phyloP scores from a whole-genome alignment of 1,284 basidiomycete species.

The Tetrapyrgos nigripes region DNA sequence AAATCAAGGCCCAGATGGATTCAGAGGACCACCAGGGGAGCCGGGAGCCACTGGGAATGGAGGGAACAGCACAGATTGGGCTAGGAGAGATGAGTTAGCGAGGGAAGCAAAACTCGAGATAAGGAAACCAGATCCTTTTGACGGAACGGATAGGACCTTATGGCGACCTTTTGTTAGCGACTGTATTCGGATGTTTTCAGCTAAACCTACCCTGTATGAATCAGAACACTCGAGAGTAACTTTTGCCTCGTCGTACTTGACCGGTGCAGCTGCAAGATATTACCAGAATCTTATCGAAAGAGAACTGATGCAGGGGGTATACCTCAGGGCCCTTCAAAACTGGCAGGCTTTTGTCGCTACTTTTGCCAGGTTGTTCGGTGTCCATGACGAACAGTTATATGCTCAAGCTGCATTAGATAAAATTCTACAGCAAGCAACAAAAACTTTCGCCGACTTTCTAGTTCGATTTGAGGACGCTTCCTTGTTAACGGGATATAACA shows the following conservation, averaged over 20 bases:
- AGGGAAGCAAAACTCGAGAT: conserved; percentile 2
- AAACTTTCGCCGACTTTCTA: conserved; percentile 4
- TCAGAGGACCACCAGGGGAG: too few relatives aligned
- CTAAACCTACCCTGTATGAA: not conserved
- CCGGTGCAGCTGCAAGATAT: not conserved
- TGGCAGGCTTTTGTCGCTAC: not conserved
- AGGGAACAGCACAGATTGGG: too few relatives aligned
- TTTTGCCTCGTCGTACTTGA: conserved; percentile 1
- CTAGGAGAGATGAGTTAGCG: not conserved
- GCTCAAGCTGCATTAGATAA: not conserved
- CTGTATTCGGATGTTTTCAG: not conserved
- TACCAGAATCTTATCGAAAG: conserved; percentile 3
- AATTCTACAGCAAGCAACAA: not conserved
- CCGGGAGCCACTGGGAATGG: too few relatives aligned
- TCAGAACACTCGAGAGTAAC: not conserved
- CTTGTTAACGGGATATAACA: too few relatives aligned
- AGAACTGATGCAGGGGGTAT: not conserved
- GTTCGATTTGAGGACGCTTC: not conserved
- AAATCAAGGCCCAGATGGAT: too few relatives aligned
- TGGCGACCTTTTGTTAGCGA: conserved; percentile 1
- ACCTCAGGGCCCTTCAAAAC: not conserved
- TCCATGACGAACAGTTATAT: conserved; percentile 1
- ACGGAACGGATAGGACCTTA: not conserved
- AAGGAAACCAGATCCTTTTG: conserved; percentile 3
- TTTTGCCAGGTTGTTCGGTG: not conserved